Conservation (phyloP, 1,284 basidiomycete species). For the Marasmius oreades region DNA sequence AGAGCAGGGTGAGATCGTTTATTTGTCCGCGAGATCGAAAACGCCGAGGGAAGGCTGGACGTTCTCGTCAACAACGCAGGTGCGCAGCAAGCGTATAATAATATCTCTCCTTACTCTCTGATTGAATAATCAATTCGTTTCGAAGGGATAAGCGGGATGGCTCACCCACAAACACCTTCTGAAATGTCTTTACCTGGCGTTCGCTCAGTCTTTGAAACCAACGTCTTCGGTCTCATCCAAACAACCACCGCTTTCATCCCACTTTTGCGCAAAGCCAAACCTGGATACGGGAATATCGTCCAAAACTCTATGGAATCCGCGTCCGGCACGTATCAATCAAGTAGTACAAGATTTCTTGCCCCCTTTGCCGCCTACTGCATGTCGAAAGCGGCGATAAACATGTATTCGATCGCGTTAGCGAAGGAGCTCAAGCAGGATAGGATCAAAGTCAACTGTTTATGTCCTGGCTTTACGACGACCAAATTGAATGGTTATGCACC, state of each 20-base stretch:
- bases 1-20: too few relatives aligned
- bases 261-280: slow-evolving; percentile 27
- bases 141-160: slow-evolving; percentile 29
- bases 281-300: slow-evolving; percentile 25
- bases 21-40: too few relatives aligned
- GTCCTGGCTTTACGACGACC: slow-evolving; percentile 12
- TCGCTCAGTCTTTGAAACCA: slow-evolving; percentile 33
- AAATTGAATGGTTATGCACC: slow-evolving; percentile 8
- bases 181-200: slow-evolving; percentile 28
- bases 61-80: too few relatives aligned
- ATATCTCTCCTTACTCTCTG: too few relatives aligned
- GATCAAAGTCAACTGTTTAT: slow-evolving; percentile 15
- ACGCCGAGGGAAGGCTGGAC: too few relatives aligned
- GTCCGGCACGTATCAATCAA: slow-evolving; percentile 46
- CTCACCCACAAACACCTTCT: slow-evolving; percentile 27
- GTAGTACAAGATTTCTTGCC: background rate
- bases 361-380: slow-evolving; percentile 17
- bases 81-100: too few relatives aligned
- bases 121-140: too few relatives aligned
- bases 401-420: slow-evolving; percentile 20
- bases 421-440: slow-evolving; percentile 12
- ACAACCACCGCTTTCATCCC: slow-evolving; percentile 32
- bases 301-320: slow-evolving; percentile 41
- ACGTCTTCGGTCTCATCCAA: slow-evolving; percentile 35
- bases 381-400: slow-evolving; percentile 20